phyloP scores from a whole-genome alignment of 1,139 yeast genomes.

The Pneumocystis murina region DNA sequence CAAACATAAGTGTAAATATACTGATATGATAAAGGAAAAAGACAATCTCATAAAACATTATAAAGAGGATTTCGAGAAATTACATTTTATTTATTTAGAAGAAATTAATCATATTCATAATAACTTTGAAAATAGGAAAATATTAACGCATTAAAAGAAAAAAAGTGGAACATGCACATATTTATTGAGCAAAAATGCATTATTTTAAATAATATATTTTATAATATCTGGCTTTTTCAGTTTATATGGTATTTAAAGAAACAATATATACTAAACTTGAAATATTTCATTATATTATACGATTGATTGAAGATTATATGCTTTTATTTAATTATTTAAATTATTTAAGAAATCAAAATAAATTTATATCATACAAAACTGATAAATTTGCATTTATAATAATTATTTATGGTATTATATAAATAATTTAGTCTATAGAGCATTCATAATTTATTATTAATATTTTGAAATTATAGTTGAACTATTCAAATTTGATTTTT shows the following conservation, averaged over 20 bases:
- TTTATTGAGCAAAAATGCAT: neutral
- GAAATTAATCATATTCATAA: neutral
- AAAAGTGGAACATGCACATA: neutral
- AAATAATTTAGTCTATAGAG: neutral
- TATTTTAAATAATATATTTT: neutral
- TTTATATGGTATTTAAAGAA: neutral
- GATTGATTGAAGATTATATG: neutral
- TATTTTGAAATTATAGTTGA: neutral
- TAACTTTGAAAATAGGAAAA: neutral
- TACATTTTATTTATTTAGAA: neutral
- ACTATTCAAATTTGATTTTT: constrained; percentile 47
- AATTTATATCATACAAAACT: neutral
- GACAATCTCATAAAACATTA: neutral
- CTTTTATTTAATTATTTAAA: neutral
- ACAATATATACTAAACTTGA: neutral
- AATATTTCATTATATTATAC: neutral
- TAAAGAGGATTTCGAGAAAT: neutral
- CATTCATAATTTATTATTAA: neutral
- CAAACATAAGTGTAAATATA: neutral
- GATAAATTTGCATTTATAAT: neutral
- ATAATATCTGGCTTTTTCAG: neutral
- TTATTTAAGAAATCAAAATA: neutral
- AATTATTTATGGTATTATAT: neutral
- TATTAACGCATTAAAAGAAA: neutral
- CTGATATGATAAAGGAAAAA: neutral